Base-by-base conservation (phyloP, 2,329 filamentous ascomycete genomes). In the Verticillium klebahnii region DNA sequence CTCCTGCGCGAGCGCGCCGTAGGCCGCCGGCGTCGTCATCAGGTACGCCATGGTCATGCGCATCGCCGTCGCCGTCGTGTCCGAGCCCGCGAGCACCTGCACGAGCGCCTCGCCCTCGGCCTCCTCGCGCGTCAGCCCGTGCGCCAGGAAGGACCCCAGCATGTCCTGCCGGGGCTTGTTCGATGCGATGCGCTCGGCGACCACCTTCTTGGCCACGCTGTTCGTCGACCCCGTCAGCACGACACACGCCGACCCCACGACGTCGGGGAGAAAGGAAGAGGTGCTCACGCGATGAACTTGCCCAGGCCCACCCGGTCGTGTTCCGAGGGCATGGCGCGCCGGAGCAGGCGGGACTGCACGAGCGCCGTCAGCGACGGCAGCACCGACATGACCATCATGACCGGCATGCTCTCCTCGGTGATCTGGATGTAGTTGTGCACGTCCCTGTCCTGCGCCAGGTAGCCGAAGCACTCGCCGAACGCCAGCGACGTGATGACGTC, bases 401-500 rank as follows among this genome's bases (percentile, higher is more conserved):
- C 72, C 0, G 79, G 79, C 23, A 82, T 71, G 61, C 75, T 75
- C 37, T 73, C 69, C 45, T 74, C 70, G 0, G 79, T 76, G 45
- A 78, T 80, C 57, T 75, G 70, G 58, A 84, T 77, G 66, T 82
- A 84, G 58, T 76, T 76, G 65, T 79, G 80, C 0, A 79, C 73
- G 63, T 85, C 82, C 3, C 72, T 69, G 65, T 85, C 79, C 5
- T 73, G 67, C n/a, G 76, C 74, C 0, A 85, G 66, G 64, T 80
- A 81, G 14, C 82, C 82, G 63, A 85, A 83, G 0, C 77, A 69
- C 58, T 80, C 67, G 12, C 83, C 84, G 55, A 85, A 81, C 0
- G 80, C 80, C 5, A 87, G 68, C 54, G 79, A 77, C 37, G 78
- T 82, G 64, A 87, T 84, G 45, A 85, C 78, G 62, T 87, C 85